phyloP scores from a whole-genome alignment of 2,329 filamentous ascomycete species.

The Escovopsis sp. region DNA sequence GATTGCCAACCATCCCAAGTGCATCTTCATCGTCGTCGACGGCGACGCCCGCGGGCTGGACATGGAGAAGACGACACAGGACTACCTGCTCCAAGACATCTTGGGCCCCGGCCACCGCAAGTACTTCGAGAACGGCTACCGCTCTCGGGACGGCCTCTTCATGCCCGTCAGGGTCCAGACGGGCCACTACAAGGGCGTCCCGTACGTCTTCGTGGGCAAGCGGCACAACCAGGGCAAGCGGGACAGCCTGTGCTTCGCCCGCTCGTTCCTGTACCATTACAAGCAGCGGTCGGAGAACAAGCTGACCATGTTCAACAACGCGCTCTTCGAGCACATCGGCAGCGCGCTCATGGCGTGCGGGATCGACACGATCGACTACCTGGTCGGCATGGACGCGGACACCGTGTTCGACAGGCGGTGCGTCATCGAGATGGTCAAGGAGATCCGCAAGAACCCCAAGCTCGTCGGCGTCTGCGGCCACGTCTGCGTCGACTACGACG shows the following conservation, averaged over 20 bases:
- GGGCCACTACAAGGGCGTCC: slow-evolving; percentile 29
- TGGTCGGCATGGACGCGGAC: slow-evolving; percentile 34
- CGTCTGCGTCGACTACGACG: slow-evolving; percentile 31
- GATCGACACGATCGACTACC: slow-evolving; percentile 25
- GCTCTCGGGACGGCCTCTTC: slow-evolving; percentile 29
- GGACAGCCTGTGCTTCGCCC: slow-evolving; percentile 33
- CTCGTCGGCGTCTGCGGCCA: slow-evolving; percentile 34
- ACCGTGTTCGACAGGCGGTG: slow-evolving; percentile 31
- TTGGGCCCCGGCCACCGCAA: slow-evolving; percentile 20
- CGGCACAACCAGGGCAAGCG: slow-evolving; percentile 34
- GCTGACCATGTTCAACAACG: slow-evolving; percentile 31
- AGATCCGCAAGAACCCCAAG: slow-evolving; percentile 27
- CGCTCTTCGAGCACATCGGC: slow-evolving; percentile 26
- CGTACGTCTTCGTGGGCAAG: slow-evolving; percentile 33
- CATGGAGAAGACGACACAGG: slow-evolving; percentile 32
- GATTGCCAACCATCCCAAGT: slow-evolving; percentile 25
- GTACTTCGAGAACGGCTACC: slow-evolving; percentile 27
- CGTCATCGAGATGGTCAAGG: slow-evolving; percentile 27
- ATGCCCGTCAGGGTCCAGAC: slow-evolving; percentile 31
- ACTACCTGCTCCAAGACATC: slow-evolving; percentile 32
- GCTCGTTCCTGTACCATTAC: slow-evolving; percentile 34
- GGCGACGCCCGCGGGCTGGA: slow-evolving; percentile 31
- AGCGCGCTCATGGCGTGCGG: slow-evolving; percentile 23
- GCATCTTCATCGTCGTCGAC: slow-evolving; percentile 34
- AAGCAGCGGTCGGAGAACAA: slow-evolving; percentile 25